Conservation (phyloP, 1,284 basidiomycete genomes). For the Dichomitus squalens region DNA sequence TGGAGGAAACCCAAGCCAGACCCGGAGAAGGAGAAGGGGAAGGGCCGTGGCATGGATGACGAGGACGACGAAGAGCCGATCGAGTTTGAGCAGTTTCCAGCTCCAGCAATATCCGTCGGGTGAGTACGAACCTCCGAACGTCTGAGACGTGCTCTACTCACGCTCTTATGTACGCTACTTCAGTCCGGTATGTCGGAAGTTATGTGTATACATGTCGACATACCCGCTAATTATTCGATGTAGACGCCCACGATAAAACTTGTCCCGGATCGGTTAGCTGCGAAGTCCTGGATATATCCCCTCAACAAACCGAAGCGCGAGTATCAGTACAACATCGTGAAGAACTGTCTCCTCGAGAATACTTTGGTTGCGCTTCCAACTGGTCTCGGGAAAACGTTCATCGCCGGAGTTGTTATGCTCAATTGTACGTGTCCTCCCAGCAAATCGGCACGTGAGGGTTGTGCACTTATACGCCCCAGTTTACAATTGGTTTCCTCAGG, state of each 20-base stretch:
- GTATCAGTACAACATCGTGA: constrained; percentile 96
- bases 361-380: constrained; percentile 95
- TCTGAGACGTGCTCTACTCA: neutral
- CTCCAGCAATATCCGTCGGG: constrained; percentile 67
- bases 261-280: constrained; percentile 73
- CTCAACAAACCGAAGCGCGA: constrained; percentile 87
- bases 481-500: constrained; percentile 92
- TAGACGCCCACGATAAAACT: constrained; percentile 81
- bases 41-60: constrained; percentile 42
- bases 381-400: constrained; percentile 97
- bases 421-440: constrained; percentile 64
- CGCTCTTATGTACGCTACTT: neutral
- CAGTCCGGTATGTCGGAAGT: constrained; percentile 38
- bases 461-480: constrained; percentile 44
- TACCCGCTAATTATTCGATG: neutral
- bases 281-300: constrained; percentile 91
- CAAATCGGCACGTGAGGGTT: neutral
- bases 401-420: constrained; percentile 96
- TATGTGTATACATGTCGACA: neutral
- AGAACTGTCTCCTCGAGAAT: constrained; percentile 88
- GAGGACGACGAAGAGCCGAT: constrained; percentile 49
- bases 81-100: constrained; percentile 85
- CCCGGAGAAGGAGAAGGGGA: constrained; percentile 40
- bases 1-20: constrained; percentile 49
- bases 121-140: constrained; percentile 17